These are phyloP conservation scores for Chlamydomonas sp. DNA, from an alignment of 139 green algal species.

Conservation along the genomic window DNA sequence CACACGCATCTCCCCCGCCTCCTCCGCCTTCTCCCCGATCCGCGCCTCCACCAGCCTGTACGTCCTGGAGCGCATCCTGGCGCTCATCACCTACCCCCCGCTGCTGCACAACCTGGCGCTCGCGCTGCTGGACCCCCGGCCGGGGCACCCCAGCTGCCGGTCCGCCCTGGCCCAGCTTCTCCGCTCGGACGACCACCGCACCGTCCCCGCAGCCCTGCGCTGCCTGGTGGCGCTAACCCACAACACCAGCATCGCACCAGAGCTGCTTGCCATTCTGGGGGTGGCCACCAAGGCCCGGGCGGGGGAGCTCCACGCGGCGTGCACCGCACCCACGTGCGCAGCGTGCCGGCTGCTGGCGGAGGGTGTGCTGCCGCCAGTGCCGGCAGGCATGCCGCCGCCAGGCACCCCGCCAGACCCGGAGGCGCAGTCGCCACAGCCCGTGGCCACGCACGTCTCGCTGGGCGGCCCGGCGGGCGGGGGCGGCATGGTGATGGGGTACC, in stretches of 20 bases:
- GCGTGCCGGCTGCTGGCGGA: conserved; percentile 32
- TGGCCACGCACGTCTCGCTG: background rate
- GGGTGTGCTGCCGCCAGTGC: conserved; percentile 2
- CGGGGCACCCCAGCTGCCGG: conserved; percentile 22
- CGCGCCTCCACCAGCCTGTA: conserved; percentile 63
- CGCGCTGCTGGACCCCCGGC: conserved; percentile 56
- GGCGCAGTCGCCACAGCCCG: conserved; percentile 13
- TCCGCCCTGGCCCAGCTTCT: conserved; percentile 4
- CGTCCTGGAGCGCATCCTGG: conserved; percentile 82
- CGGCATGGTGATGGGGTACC: background rate
- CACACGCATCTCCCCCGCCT: background rate
- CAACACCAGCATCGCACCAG: conserved; percentile 23
- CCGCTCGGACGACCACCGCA: conserved; percentile 15
- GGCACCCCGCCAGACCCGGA: background rate
- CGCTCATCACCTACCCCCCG: conserved; percentile 60
- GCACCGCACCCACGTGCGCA: background rate
- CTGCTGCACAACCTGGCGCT: conserved; percentile 64
- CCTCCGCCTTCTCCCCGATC: background rate
- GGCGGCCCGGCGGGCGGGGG: background rate
- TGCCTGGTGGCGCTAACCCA: conserved; percentile 49
- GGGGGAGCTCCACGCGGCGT: background rate
- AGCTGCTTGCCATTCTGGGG: conserved; percentile 45
- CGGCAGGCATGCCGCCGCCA: background rate
- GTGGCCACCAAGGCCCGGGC: conserved; percentile 31
- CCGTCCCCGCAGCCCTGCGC: conserved; percentile 37